Evolutionary conservation across 148 eudicot species (phyloP).

Genomic region (Chenopodium album): DNA sequence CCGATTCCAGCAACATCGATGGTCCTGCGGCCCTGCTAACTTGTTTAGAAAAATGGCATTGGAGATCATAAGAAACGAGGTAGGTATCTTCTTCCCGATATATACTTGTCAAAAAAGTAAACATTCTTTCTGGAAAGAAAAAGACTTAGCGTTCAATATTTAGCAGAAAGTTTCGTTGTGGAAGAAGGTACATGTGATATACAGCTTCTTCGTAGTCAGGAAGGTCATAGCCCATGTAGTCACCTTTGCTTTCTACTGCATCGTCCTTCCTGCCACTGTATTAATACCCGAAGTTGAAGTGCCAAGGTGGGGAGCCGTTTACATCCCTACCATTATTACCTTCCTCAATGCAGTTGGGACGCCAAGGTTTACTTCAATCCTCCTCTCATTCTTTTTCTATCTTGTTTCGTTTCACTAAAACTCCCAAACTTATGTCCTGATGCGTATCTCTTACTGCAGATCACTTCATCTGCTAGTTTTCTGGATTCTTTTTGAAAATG

Average conservation of each 20-base stretch:
- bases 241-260: slow-evolving; percentile 75
- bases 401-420: slow-evolving; percentile 23
- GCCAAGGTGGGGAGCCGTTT: slow-evolving; percentile 81
- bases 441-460: slow-evolving; percentile 37
- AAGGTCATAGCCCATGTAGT: slow-evolving; percentile 74
- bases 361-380: slow-evolving; percentile 47
- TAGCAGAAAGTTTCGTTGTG: slow-evolving; percentile 67
- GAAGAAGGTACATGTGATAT: slow-evolving; percentile 80
- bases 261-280: slow-evolving; percentile 67
- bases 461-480: slow-evolving; percentile 46
- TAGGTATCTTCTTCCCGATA: neutral
- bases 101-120: neutral
- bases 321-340: slow-evolving; percentile 62
- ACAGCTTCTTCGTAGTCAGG: slow-evolving; percentile 84
- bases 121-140: neutral
- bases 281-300: slow-evolving; percentile 67
- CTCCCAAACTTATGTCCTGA: slow-evolving; percentile 28
- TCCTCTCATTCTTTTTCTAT: neutral
- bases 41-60: slow-evolving; percentile 67
- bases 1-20: slow-evolving; percentile 81
- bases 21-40: slow-evolving; percentile 95
- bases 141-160: neutral
- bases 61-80: slow-evolving; percentile 65
- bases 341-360: slow-evolving; percentile 78
- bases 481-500: slow-evolving; percentile 51